Base-by-base conservation (phyloP, 345 rosid species). In the Eutrema yunnanense region DNA sequence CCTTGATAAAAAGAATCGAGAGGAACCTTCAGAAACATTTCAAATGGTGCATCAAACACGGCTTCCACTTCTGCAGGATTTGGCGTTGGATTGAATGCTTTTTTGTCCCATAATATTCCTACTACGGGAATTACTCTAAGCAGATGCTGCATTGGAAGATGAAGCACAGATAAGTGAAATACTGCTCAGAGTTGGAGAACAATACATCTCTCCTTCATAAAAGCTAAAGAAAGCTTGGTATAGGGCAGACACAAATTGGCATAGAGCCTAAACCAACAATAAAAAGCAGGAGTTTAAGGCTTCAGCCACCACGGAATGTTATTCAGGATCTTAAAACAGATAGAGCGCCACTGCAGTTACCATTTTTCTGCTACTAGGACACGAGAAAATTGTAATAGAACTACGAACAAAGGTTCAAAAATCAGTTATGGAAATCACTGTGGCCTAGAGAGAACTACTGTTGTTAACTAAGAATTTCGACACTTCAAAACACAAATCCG, bases 41-140 rank as follows among this genome's bases (percentile, higher is more conserved):
- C 94, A 80, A 90, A 73, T 7, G 90, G 97, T 69, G 84, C 92
- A 81, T 90, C 95, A 46, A 90, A 88, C 30, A 87, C 84, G 32
- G 78, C 85, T 67, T 90, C 97, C n/a, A 90, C 96, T 83, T 92
- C 98, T 27, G 81, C 82, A 54, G 90, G 87, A 80, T 72, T 90
- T 69, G 90, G 92, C 10, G 62, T 42, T 30, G 97, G 89, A 57
- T 71, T 78, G 81, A 87, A 93, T 48, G 87, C 82, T 33, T 81
- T 77, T 71, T 44, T 76, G 72, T 88, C 80, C 2, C 62, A 57
- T 33, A 90, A 83, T 62, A 93, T 83, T 75, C 94, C 94, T 47
- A 90, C 69, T 22, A 93, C 90, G 22, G 96, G 98, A 67, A 81
- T 67, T 32, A 90, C 94, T 82, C 87, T 81, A 67, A 93, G 86